phyloP scores from a whole-genome alignment of 495 filamentous ascomycete genomes.

The Xylaria acuta region DNA sequence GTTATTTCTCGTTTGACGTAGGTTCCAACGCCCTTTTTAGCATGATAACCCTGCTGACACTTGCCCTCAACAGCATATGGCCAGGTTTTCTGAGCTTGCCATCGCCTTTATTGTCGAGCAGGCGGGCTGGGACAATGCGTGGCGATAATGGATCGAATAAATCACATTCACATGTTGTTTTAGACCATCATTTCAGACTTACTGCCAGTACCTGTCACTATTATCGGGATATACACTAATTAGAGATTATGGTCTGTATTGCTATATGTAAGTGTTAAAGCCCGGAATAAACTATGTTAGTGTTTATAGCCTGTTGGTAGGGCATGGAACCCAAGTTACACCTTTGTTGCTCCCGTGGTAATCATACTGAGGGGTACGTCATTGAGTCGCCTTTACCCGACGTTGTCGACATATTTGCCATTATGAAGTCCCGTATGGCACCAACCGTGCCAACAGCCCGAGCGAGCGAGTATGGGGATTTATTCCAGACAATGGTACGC shows the following conservation, averaged over 20 bases:
- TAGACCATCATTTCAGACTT: neutral
- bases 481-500: too few species aligned
- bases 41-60: neutral
- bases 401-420: neutral
- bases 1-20: conserved; percentile 27
- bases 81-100: conserved; percentile 28
- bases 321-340: too few species aligned
- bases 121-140: conserved; percentile 33
- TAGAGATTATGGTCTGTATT: neutral
- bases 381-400: neutral
- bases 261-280: neutral
- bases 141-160: conserved; percentile 11
- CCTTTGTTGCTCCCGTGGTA: too few species aligned
- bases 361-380: too few species aligned
- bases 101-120: conserved; percentile 36
- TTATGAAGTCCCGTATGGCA: too few species aligned
- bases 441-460: too few species aligned
- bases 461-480: too few species aligned
- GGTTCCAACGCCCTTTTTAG: neutral
- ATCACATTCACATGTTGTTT: neutral
- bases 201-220: neutral
- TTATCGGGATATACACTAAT: neutral
- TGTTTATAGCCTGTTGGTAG: neutral
- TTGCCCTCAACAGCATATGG: conserved; percentile 18
- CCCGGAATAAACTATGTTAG: neutral